Base-by-base conservation (phyloP, 2,329 filamentous ascomycete species). In the Phoma sp. region DNA sequence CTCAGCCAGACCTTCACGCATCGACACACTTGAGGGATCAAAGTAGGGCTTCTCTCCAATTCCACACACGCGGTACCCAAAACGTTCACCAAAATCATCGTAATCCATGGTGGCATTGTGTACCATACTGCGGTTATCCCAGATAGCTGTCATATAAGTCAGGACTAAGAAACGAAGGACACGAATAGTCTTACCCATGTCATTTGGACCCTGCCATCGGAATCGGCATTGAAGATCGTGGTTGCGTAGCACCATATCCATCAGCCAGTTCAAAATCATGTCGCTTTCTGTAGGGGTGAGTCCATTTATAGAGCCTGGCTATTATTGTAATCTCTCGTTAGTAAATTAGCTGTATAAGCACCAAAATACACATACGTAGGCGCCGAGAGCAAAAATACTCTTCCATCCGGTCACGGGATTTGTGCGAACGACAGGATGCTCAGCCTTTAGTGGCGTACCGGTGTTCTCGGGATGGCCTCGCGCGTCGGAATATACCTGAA, bases 371-470 rank as follows among this genome's bases (percentile, higher is more conserved):
- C 41, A 24, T 33, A 71, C 63, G 18, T 74, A 27, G 68, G 67
- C 40, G 1, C 79, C 78, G n/a, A 80, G 68, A 4, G 70, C 69
- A 45, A 71, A 82, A 4, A 82, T 68, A 56, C 75, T 79, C 71
- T 82, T 83, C 82, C 82, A 84, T 0, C 82, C 82, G 0, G 82
- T 85, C 0, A 85, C 81, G 0, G 82, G 82, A 57, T 85, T 84
- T 1, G 83, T 85, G 9, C 82, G 77, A 2, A 85, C 71, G 2
- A 84, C 76, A 0, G 82, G 82, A 59, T 85, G 82, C 1, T 77
- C 67, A 1, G 81, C 77, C 14, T 71, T 72, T 5, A 84, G 65
- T 2, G 77, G 69, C 3, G 62, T 61, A 5, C 82, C 82, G 2
- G 78, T 65, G 61, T 85, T 85, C 45, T 77, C 75, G 0, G 82